Evolutionary conservation across 2,329 filamentous ascomycete genomes (phyloP), one percentile per base, ranked within the genome.

Genomic region (Talaromyces sp.): DNA sequence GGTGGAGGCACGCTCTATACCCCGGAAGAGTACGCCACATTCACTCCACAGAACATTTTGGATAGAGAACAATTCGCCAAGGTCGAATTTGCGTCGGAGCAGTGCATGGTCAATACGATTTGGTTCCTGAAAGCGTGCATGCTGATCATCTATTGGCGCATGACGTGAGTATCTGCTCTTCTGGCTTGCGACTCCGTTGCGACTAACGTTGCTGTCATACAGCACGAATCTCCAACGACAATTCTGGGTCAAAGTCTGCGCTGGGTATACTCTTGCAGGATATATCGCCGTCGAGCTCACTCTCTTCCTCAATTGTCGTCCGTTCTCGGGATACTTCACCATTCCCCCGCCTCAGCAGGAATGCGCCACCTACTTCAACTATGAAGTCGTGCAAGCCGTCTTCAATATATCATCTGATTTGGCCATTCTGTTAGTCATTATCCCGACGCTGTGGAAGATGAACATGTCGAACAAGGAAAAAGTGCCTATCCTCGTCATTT

Each of bases 251-350:
- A 72, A 77, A 35, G 67, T 71, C 8, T 73, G 81, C 1, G 70
- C 77, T 1, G 69, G 71, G 5, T 83, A 82, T 64, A 75, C 81
- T 16, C 73, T 67, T 0, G 50, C 79, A 3, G 72, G 76, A 28
- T 82, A 81, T 62, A 70, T 81, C 61, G 70, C 81, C 14, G 82
- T 82, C 71, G 79, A 82, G 69, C 67, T 82, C 46, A 72, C 81
- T 2, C 81, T 82, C 63, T 79, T 61, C 44, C 78, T 81, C 0
- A 83, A 81, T 72, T 82, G 80, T 58, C 75, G 79, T 7, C 81
- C 81, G 0, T 81, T 83, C 64, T 72, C 72, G 3, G 74, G 81
- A 62, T 83, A 83, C 66, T 83, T 78, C 76, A 80, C 81, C 2
- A 75, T 83, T 35, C 80, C 80, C 0, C 70, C 74, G n/a, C 39